These are phyloP conservation scores for Ascocoryne sarcoides DNA, from an alignment of 2,329 filamentous ascomycete species.

Conservation along the genomic window DNA sequence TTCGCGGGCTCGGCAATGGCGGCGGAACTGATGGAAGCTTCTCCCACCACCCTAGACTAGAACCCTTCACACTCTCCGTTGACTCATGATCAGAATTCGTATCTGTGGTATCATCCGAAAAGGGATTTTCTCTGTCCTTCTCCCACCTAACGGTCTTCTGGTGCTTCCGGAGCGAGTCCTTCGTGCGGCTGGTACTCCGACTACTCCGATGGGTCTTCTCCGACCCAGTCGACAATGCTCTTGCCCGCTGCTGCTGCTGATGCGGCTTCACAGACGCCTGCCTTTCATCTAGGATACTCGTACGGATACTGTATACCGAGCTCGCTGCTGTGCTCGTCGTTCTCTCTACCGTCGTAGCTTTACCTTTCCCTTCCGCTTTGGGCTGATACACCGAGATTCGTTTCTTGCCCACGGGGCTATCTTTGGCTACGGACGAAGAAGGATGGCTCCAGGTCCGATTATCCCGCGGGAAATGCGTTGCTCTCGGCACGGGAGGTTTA, in stretches of 20 bases:
- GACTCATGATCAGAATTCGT: too few species aligned
- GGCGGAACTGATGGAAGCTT: not conserved
- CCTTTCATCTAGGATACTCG: not conserved
- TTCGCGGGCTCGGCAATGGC: not conserved
- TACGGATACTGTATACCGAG: constrained; percentile 12
- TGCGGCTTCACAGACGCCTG: too few species aligned
- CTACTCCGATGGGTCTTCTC: too few species aligned
- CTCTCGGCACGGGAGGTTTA: constrained; percentile 1
- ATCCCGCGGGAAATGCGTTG: constrained; percentile 10
- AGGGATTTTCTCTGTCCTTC: too few species aligned
- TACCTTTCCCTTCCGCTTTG: not conserved
- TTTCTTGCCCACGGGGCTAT: constrained; percentile 7
- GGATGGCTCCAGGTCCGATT: constrained; percentile 12
- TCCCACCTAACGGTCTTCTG: too few species aligned
- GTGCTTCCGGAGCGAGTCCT: too few species aligned
- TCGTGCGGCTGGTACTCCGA: too few species aligned
- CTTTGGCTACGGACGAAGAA: constrained; percentile 6
- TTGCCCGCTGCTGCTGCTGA: too few species aligned
- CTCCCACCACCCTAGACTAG: too few species aligned
- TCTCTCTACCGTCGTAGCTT: not conserved
- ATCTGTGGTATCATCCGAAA: too few species aligned
- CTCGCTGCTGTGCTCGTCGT: constrained; percentile 10
- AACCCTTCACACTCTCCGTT: too few species aligned
- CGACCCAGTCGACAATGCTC: too few species aligned
- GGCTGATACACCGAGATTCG: constrained; percentile 9